phyloP scores from a whole-genome alignment of 257 asterid genomes.

The Gentiana straminea region DNA sequence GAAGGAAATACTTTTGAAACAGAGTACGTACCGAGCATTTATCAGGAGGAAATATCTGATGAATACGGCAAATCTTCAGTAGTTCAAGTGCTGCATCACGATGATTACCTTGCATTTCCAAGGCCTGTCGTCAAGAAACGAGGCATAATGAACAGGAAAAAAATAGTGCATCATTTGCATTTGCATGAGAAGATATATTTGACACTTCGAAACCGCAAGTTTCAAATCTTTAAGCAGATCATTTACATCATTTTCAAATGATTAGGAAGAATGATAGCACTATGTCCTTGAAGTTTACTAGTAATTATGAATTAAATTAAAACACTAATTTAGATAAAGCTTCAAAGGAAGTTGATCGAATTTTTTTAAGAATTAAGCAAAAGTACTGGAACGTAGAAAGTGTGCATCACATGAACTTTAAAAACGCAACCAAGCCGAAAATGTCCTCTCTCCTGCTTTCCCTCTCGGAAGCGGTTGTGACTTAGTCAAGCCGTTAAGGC shows the following conservation, averaged over 20 bases:
- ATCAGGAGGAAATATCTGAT: slow-evolving; percentile 74
- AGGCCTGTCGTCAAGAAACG: slow-evolving; percentile 47
- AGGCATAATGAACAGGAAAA: not conserved
- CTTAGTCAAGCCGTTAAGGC: too few species aligned
- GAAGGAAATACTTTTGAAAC: too few species aligned
- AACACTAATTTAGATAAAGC: too few species aligned
- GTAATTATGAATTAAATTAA: too few species aligned
- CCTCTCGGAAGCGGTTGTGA: too few species aligned
- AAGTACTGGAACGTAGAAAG: too few species aligned
- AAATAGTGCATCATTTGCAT: not conserved
- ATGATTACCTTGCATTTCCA: slow-evolving; percentile 72
- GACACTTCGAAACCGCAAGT: not conserved
- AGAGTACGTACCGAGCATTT: slow-evolving; percentile 53
- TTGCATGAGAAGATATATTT: not conserved
- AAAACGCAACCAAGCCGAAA: too few species aligned
- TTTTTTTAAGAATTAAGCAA: too few species aligned
- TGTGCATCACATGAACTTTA: too few species aligned
- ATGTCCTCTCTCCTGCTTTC: too few species aligned
- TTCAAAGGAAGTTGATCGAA: too few species aligned
- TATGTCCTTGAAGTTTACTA: too few species aligned
- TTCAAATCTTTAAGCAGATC: slow-evolving; percentile 11
- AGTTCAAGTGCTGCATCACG: slow-evolving; percentile 67
- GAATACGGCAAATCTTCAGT: slow-evolving; percentile 60
- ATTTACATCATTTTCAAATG: not conserved
- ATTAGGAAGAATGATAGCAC: not conserved